Evolutionary conservation across 2,329 filamentous ascomycete genomes (phyloP).

Genomic region (Diaporthe sp.): DNA sequence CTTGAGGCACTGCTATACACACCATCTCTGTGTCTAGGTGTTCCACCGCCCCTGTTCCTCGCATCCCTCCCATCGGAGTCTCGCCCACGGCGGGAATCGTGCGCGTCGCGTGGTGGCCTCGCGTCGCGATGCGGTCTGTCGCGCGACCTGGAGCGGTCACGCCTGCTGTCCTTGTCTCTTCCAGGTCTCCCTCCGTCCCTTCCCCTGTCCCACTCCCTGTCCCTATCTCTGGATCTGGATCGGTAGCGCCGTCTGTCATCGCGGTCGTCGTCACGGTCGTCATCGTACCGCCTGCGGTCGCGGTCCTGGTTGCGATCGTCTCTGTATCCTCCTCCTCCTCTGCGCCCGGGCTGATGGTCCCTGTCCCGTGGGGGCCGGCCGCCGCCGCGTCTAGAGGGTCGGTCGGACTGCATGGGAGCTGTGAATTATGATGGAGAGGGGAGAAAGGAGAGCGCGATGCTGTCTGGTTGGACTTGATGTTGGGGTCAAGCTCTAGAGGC

Average conservation of each 20-base stretch:
- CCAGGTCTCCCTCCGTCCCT: constrained; percentile 46
- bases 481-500: neutral
- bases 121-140: constrained; percentile 50
- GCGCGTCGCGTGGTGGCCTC: constrained; percentile 29
- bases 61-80: constrained; percentile 32
- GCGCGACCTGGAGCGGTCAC: constrained; percentile 36
- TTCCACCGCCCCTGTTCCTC: constrained; percentile 34
- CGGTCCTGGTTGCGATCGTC: constrained; percentile 53
- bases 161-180: constrained; percentile 49
- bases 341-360: constrained; percentile 48
- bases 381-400: constrained; percentile 35
- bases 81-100: constrained; percentile 35
- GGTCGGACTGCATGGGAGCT: constrained; percentile 28
- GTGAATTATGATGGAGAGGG: neutral
- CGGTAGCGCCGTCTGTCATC: constrained; percentile 44
- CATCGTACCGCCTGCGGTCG: constrained; percentile 51
- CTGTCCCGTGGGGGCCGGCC: constrained; percentile 41
- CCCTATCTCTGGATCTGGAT: constrained; percentile 45
- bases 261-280: constrained; percentile 51
- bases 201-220: constrained; percentile 53
- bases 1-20: neutral
- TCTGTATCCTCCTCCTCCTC: constrained; percentile 45
- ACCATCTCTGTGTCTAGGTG: constrained; percentile 37
- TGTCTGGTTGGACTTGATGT: neutral
- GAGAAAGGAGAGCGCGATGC: neutral